Evolutionary conservation across 73 alveolate species (phyloP), one percentile per base, ranked within the genome.

Genomic region (Uronychia setigera): DNA sequence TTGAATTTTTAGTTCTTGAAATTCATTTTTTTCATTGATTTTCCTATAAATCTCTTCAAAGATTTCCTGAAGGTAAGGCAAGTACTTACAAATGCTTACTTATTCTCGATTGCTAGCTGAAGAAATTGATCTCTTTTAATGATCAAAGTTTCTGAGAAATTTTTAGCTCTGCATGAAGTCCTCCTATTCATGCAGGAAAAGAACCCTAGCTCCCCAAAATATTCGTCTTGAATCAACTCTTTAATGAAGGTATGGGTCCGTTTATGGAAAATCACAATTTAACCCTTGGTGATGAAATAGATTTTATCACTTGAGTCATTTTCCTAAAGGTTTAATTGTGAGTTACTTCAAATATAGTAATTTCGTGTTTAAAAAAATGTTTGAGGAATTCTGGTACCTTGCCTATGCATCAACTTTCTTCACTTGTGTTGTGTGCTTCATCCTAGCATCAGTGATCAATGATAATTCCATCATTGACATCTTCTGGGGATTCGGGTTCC

Each of bases 161-260:
- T 92, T 59, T 78, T 79, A 59, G 92, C 32, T 59, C 84, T 80
- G 13, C 95, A 93, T 26, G 94, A 91, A 0, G 92, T 91, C n/a
- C 90, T 75, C 79, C 97, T 90, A n/a, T 80, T 85, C 25, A 67
- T 35, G 31, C 84, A 76, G 0, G 92, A 60, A 76, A 92, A 92
- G 82, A 92, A 92, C 32, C 86, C 82, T 0, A 92, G 78, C 75
- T 92, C 95, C 1, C 97, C 95, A 80, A 92, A 92, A 29, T 34
- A 82, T 0, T 26, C 57, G n/a, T 93, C 97, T 19, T 32, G 35
- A 0, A 78, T 82, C 0, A 93, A 60, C 80, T 90, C 94, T 27
- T 79, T 77, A 30, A 90, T 89, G 83, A 58, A 80, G 31, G 96
- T 84, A 35, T 78, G 76, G 1, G 96, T 80, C 33, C 79, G 31